Evolutionary conservation across 2,329 filamentous ascomycete species (phyloP), one percentile per base, ranked within the genome.

Genomic region (Blastomyces silverae): DNA sequence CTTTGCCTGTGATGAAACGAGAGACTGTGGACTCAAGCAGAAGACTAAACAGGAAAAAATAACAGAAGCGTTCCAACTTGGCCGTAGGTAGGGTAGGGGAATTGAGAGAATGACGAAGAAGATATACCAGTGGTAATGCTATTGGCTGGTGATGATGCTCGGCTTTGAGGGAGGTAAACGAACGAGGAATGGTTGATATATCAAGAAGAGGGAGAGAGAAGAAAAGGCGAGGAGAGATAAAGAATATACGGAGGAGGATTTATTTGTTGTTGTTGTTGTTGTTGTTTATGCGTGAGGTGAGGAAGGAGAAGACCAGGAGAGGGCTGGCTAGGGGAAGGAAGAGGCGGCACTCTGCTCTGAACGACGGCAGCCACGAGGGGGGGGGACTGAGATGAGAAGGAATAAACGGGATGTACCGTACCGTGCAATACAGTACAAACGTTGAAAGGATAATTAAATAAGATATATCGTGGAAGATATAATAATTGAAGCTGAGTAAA

Each of bases 221-320:
- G 56, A 42, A 37, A 39, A 28, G n/a, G 37, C 15, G 34, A 25
- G 17, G 3, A 60, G 57, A 48, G 31, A 8, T 13, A 34, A 28
- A 44, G n/a, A 46, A 52, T 52, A 58, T 34, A 28, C 31, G 31
- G 3, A 58, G 8, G 31, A n/a, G 31, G 31, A 15, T 22, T 58
- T 58, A 39, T 58, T 42, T 58, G 25, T 57, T 57, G 55, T 57
- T 57, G 31, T 17, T 55, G 25, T 25, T 52, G 11, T 25, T 52
- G 11, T 28, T 52, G 22, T 52, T 56, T 56, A n/a, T 37, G 17
- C 7, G 17, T 8, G 31, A 10, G 31, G 7, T 2, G 28, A 10
- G 52, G 52, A 55, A 55, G 15, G 52, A 34, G 25, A n/a, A 5
- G 25, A 7, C 7, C 7, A n/a, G 48, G 7, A 3, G 46, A 48